These are phyloP conservation scores for Ammopiptanthus mongolicus DNA, from an alignment of 306 rosid species.

Conservation along the genomic window DNA sequence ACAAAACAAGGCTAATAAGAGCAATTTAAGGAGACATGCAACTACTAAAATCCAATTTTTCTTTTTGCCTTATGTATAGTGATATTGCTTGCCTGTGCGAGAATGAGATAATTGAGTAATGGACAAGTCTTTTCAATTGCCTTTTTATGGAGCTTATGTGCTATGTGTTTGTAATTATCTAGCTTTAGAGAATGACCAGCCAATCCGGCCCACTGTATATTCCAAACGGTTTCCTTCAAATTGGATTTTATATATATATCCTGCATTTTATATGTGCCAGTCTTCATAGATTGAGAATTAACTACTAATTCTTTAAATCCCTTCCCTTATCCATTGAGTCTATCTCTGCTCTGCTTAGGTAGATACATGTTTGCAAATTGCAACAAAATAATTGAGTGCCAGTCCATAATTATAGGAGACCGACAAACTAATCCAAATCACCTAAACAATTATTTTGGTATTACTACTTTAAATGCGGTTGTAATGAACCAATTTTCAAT, in stretches of 20 bases:
- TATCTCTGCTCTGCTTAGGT: background rate
- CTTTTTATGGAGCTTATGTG: slow-evolving; percentile 16
- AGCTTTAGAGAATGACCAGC: slow-evolving; percentile 33
- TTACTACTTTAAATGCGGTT: background rate
- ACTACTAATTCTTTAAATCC: background rate
- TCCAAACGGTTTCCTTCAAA: slow-evolving; percentile 7
- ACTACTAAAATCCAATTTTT: slow-evolving; percentile 46
- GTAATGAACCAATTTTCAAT: background rate
- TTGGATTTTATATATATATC: background rate
- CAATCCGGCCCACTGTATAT: slow-evolving; percentile 27
- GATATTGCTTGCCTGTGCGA: slow-evolving; percentile 25
- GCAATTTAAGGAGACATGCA: slow-evolving; percentile 42
- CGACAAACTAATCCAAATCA: background rate
- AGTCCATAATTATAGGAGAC: background rate
- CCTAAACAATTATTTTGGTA: background rate
- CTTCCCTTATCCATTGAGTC: background rate
- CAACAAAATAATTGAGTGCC: background rate
- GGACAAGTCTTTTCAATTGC: slow-evolving; percentile 32
- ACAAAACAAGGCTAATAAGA: slow-evolving; percentile 47
- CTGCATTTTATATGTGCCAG: background rate
- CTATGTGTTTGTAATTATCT: slow-evolving; percentile 45
- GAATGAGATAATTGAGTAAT: slow-evolving; percentile 33
- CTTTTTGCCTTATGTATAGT: slow-evolving; percentile 29
- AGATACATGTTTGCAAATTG: background rate
- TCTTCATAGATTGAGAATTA: background rate